phyloP scores from a whole-genome alignment of 495 filamentous ascomycete species.

The Corynascus novoguineensis region DNA sequence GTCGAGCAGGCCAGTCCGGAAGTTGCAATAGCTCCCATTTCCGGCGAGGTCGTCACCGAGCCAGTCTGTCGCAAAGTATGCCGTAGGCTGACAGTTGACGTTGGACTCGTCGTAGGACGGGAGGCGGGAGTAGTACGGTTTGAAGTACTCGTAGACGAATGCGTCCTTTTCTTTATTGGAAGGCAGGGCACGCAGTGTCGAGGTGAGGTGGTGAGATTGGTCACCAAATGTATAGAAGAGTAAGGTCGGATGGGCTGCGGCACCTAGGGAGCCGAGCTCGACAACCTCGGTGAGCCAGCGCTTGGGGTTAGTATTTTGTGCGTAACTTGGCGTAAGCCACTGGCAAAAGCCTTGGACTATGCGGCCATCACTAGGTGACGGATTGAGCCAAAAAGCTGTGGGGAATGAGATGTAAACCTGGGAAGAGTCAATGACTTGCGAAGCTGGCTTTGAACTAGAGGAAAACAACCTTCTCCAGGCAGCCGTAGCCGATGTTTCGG shows the following conservation, averaged over 20 bases:
- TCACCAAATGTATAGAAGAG: conserved; percentile 86
- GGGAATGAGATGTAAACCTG: conserved; percentile 83
- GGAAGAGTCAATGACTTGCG: conserved; percentile 12
- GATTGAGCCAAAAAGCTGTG: conserved; percentile 51
- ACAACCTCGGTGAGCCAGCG: conserved; percentile 75
- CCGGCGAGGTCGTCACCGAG: conserved; percentile 76
- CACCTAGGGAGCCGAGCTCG: conserved; percentile 65
- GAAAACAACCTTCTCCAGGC: conserved; percentile 68
- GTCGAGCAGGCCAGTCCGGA: conserved; percentile 69
- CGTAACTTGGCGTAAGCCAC: conserved; percentile 62
- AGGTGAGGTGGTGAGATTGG: conserved; percentile 45
- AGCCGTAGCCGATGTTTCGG: conserved; percentile 72
- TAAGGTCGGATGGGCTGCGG: conserved; percentile 71
- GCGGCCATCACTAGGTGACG: conserved; percentile 21
- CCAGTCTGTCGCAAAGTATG: conserved; percentile 71
- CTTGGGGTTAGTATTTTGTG: conserved; percentile 53
- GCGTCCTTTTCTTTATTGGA: conserved; percentile 35
- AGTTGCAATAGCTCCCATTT: conserved; percentile 86
- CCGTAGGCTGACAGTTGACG: conserved; percentile 56
- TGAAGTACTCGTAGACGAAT: conserved; percentile 56
- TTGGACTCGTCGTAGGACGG: conserved; percentile 53
- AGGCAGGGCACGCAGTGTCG: conserved; percentile 35
- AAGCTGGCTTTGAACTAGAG: background rate
- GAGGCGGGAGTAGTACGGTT: conserved; percentile 70
- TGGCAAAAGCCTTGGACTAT: conserved; percentile 55